A percentile compares a stretch with the other conserved stretches of the same genome.
Evolutionary conservation across 495 filamentous ascomycete genomes (phyloP).

Genomic region (Lepraria neglecta): DNA sequence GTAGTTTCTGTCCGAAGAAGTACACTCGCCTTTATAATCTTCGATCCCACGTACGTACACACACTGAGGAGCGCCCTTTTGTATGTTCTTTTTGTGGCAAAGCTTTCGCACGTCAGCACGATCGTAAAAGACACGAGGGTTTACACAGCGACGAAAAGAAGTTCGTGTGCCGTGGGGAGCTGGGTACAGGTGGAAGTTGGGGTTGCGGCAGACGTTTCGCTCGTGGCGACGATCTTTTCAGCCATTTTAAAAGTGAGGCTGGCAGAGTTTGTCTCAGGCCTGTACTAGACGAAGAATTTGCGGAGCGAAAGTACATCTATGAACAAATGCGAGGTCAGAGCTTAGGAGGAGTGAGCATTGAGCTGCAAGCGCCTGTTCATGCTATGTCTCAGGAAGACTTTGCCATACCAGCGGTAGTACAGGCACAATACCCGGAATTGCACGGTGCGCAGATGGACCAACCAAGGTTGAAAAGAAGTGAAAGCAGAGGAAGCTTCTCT

Average conservation of each 20-base stretch:
- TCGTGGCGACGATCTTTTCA: constrained; percentile 87
- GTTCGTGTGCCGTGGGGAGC: constrained; percentile 87
- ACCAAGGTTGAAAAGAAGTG: constrained; percentile 65
- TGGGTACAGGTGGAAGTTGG: constrained; percentile 75
- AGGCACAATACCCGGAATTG: constrained; percentile 86
- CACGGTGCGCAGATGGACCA: constrained; percentile 75
- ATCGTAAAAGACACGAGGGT: constrained; percentile 86
- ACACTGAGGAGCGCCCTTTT: constrained; percentile 88
- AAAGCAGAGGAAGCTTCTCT: constrained; percentile 83
- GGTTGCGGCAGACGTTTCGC: constrained; percentile 92
- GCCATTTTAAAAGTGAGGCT: constrained; percentile 93
- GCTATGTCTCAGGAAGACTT: constrained; percentile 44
- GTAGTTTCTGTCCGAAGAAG: constrained; percentile 74
- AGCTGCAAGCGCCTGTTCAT: constrained; percentile 17
- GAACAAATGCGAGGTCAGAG: constrained; percentile 25
- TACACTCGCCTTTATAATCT: constrained; percentile 88
- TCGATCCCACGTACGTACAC: constrained; percentile 84
- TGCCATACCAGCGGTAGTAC: constrained; percentile 74
- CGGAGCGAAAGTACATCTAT: constrained; percentile 27
- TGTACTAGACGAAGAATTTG: constrained; percentile 51
- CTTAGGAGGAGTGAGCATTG: constrained; percentile 23
- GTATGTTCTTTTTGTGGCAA: constrained; percentile 96
- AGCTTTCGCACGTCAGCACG: constrained; percentile 90
- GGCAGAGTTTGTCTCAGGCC: constrained; percentile 95
- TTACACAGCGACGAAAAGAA: constrained; percentile 92